Evolutionary conservation across 2,329 filamentous ascomycete genomes (phyloP), one percentile per base, ranked within the genome.

Genomic region (Colletotrichum agaves): DNA sequence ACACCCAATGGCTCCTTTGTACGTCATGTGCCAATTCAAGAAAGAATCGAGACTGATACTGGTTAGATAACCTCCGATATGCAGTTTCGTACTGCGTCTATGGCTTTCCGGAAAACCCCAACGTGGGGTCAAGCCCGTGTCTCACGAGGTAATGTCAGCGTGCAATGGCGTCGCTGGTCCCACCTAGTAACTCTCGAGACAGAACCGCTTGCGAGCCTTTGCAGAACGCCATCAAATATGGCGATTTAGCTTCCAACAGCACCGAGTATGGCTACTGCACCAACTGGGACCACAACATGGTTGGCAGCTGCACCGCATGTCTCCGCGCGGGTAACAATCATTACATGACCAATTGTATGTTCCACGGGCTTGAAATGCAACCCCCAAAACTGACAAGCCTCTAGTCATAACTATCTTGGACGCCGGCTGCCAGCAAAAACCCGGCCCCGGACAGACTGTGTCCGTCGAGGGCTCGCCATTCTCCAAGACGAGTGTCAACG

Each of bases 41-140:
- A 15, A 10, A 8, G 4, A 8, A 33, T 13, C 17, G 4, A 6
- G n/a, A 21, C 58, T 69, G 7, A 70, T 33, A 5, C 12, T 33
- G 33, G 47, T 4, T 43, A 89, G 87, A 89, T 70, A 90, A 90
- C 70, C 70, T 89, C 59, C 82, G 88, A 73, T 89, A 83, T 72
- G 81, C 86, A 5, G 70, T 84, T 2, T 84, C 84, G 2, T 83
- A 83, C 71, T 91, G 88, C 72, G 71, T 90, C 1, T 90, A 82
- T 67, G 84, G 84, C 2, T 74, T 76, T 5, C 83, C 83, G 0
- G 76, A 80, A 33, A 83, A 85, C 61, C 71, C 79, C 1, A 70
- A 81, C 11, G 73, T 79, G 11, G 75, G 75, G 2, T 76, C 79
- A 61, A 84, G 77, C 11, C 86, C 84, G 8, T 87, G 88, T 70